These are phyloP conservation scores for Aspergillus fischeri DNA, from an alignment of 2,329 filamentous ascomycete genomes.

Conservation along the genomic window DNA sequence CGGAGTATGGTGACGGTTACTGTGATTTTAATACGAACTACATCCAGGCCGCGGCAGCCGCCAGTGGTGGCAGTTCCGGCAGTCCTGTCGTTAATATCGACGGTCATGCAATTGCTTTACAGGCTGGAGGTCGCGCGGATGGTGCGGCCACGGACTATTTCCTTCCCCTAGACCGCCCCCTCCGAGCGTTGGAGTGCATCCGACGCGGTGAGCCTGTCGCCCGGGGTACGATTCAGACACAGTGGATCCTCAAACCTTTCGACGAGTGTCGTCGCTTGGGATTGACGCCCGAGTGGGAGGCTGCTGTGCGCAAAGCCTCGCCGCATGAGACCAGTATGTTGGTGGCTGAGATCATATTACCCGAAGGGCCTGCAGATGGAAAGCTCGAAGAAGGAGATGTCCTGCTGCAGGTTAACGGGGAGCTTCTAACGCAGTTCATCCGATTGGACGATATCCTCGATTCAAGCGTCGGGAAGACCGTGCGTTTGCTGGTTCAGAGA, in stretches of 20 bases:
- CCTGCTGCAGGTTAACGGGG: conserved; percentile 85
- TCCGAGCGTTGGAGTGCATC: conserved; percentile 82
- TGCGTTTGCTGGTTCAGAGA: conserved; percentile 79
- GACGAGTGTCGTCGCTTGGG: conserved; percentile 92
- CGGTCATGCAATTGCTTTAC: conserved; percentile 84
- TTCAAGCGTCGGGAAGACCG: conserved; percentile 72
- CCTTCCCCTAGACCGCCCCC: conserved; percentile 82
- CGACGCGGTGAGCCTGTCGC: conserved; percentile 70
- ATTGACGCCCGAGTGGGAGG: conserved; percentile 79
- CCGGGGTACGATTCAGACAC: conserved; percentile 96
- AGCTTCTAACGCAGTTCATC: conserved; percentile 90
- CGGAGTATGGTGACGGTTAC: conserved; percentile 96
- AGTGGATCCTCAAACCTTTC: conserved; percentile 95
- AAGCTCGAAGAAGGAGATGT: conserved; percentile 95
- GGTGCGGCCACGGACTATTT: conserved; percentile 98
- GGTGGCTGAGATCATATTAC: conserved; percentile 90
- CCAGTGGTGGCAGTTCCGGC: conserved; percentile 95
- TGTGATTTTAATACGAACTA: conserved; percentile 97
- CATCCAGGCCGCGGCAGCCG: conserved; percentile 95
- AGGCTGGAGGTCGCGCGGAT: conserved; percentile 89
- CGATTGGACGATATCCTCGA: conserved; percentile 88
- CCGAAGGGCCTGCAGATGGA: conserved; percentile 78
- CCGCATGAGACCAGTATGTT: conserved; percentile 96
- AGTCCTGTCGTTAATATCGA: conserved; percentile 96
- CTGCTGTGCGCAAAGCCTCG: conserved; percentile 73